phyloP scores from a whole-genome alignment of 2,329 filamentous ascomycete species.

The Knufia fluminis region DNA sequence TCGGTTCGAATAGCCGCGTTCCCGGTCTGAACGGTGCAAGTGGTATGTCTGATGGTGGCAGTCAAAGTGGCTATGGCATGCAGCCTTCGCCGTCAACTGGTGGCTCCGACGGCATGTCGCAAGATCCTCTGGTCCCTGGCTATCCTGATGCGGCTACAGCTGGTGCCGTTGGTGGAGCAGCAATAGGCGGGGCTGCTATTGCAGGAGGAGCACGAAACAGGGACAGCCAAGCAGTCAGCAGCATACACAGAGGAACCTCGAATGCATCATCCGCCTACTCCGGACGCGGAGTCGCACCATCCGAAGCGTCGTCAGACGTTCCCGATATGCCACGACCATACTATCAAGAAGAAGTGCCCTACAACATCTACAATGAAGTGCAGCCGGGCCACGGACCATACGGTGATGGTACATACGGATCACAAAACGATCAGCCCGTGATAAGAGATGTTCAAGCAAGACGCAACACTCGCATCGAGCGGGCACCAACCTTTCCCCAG shows the following conservation, averaged over 20 bases:
- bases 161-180: conserved; percentile 58
- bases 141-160: conserved; percentile 26
- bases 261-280: conserved; percentile 97
- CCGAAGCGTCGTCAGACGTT: conserved; percentile 52
- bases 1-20: conserved; percentile 58
- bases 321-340: conserved; percentile 37
- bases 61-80: conserved; percentile 44
- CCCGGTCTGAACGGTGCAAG: conserved; percentile 35
- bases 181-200: conserved; percentile 45
- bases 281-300: conserved; percentile 44
- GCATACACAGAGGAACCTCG: conserved; percentile 79
- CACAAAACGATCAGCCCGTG: conserved; percentile 55
- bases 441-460: conserved; percentile 89
- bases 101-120: conserved; percentile 58
- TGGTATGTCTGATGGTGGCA: conserved; percentile 61
- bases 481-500: conserved; percentile 76
- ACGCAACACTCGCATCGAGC: conserved; percentile 91
- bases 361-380: conserved; percentile 39
- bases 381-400: conserved; percentile 43
- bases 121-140: conserved; percentile 47
- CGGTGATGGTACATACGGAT: conserved; percentile 45
- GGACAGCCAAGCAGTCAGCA: conserved; percentile 47
- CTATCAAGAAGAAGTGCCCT: conserved; percentile 48
- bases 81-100: conserved; percentile 56
- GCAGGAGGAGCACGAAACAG: conserved; percentile 14